Evolutionary conservation across 345 rosid genomes (phyloP).

Genomic region (Orychophragmus violaceus): DNA sequence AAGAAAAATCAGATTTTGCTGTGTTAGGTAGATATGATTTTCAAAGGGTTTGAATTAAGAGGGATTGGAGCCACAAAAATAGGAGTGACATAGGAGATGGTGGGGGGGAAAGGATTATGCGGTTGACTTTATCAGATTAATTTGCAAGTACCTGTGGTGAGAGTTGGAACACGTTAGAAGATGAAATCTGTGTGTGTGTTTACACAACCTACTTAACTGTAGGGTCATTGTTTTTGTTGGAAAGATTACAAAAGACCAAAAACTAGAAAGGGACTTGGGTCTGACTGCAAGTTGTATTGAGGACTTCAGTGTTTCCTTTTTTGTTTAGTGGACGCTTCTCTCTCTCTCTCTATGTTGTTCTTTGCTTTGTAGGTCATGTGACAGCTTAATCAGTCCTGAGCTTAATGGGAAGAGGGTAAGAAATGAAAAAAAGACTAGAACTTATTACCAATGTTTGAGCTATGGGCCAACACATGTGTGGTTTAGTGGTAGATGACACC

Average conservation of each 20-base stretch:
- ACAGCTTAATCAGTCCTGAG: constrained; percentile 5
- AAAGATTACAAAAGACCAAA: not conserved
- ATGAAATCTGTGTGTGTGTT: constrained; percentile 7
- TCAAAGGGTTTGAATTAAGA: not conserved
- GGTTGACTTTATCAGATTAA: constrained; percentile 17
- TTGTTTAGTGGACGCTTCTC: not conserved
- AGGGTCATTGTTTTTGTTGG: constrained; percentile 20
- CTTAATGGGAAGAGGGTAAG: not conserved
- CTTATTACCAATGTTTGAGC: not conserved
- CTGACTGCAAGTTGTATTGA: not conserved
- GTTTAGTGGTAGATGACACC: no score
- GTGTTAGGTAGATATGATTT: not conserved
- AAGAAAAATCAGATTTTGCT: not conserved
- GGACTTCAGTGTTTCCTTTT: not conserved
- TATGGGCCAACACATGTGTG: no score
- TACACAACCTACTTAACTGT: constrained; percentile 7
- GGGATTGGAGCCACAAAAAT: constrained; percentile 7
- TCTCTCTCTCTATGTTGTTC: constrained; percentile 5
- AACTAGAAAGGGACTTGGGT: constrained; percentile 4
- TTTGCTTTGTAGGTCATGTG: constrained; percentile 6
- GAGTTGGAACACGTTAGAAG: constrained; percentile 14
- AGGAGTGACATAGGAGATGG: constrained; percentile 6
- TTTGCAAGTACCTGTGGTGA: constrained; percentile 4
- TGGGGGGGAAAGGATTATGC: constrained; percentile 6
- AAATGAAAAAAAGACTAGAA: not conserved